These are phyloP conservation scores for Posidonia australis DNA, from an alignment of 106 monocot genomes.

Conservation along the genomic window DNA sequence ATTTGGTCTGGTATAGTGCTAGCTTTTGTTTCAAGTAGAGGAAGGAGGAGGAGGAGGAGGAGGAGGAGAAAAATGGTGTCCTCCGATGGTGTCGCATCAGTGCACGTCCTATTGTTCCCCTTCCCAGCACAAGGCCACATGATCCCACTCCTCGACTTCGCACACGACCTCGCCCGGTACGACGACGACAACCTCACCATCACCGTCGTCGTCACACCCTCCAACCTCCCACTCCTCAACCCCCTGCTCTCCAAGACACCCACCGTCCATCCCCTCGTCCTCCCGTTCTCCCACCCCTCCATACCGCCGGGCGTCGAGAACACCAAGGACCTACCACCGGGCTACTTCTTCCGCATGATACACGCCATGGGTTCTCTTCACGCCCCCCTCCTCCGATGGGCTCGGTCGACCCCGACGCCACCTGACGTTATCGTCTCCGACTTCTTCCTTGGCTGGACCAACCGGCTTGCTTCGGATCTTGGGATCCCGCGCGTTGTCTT, in stretches of 20 bases:
- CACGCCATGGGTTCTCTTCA: slow-evolving; percentile 29
- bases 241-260: slow-evolving; percentile 11
- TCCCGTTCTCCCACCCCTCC: slow-evolving; percentile 23
- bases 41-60: too few species aligned
- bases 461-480: slow-evolving; percentile 5
- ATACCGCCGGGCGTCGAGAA: slow-evolving; percentile 44
- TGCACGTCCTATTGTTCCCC: slow-evolving; percentile 15
- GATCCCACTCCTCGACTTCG: slow-evolving; percentile 21
- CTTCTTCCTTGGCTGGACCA: slow-evolving; percentile 18
- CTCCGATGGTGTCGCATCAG: neutral
- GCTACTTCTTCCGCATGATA: slow-evolving; percentile 12
- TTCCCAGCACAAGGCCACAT: slow-evolving; percentile 19
- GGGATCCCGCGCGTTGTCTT: slow-evolving; percentile 9
- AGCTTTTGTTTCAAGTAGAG: too few species aligned
- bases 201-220: slow-evolving; percentile 12
- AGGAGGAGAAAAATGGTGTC: too few species aligned
- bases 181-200: neutral
- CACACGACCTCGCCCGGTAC: slow-evolving; percentile 4
- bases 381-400: slow-evolving; percentile 44
- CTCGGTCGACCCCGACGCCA: slow-evolving; percentile 5
- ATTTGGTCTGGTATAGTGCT: too few species aligned
- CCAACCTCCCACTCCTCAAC: slow-evolving; percentile 13
- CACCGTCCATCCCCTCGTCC: slow-evolving; percentile 6
- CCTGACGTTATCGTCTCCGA: slow-evolving; percentile 20
- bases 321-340: slow-evolving; percentile 14